Evolutionary conservation across 352 stramenopile species (phyloP), one percentile per base, ranked within the genome.

Genomic region (Phytophthora citrophthora): DNA sequence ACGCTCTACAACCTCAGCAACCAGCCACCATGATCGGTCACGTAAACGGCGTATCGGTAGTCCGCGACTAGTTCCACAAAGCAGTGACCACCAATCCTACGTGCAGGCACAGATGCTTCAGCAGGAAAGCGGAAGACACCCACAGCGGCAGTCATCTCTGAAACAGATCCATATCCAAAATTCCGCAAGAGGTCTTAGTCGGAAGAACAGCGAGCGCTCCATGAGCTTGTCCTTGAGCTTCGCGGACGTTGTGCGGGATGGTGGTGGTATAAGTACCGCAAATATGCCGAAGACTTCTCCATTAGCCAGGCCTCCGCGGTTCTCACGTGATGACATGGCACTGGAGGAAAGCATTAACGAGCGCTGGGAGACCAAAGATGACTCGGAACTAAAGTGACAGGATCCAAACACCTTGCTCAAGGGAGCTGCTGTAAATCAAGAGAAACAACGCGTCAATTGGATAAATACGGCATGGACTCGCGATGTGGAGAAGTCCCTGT

Each of bases 171-270:
- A 71, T 31, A 34, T 39, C 3, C 54, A 68, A 49, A 67, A 70
- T 20, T 73, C 47, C 32, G 62, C 49, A 48, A 74, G 39, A 29
- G 48, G 53, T 43, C 56, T 76, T 47, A 77, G 60, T 16, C 76
- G 86, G 20, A 94, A 94, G 64, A 76, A 70, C 15, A 83, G 82
- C 11, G 80, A 86, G 20, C 82, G 88, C 13, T 95, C 88, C 8
- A 82, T 95, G 70, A 95, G 87, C 66, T 93, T 95, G 34, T 95
- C 86, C 3, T 77, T 95, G 59, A 95, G 87, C 68, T 95, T 95
- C 74, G 88, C 88, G 0, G 88, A 95, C 46, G 88, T 95, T 11
- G 88, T 95, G 0, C 75, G 90, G 12, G 84, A 85, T 16, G 83
- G 85, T n/a, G 73, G 66, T 0, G 51, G 68, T 9, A 61, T 57